Evolutionary conservation across 306 rosid species (phyloP), one percentile per base, ranked within the genome.

Genomic region (Rosa lucieae): DNA sequence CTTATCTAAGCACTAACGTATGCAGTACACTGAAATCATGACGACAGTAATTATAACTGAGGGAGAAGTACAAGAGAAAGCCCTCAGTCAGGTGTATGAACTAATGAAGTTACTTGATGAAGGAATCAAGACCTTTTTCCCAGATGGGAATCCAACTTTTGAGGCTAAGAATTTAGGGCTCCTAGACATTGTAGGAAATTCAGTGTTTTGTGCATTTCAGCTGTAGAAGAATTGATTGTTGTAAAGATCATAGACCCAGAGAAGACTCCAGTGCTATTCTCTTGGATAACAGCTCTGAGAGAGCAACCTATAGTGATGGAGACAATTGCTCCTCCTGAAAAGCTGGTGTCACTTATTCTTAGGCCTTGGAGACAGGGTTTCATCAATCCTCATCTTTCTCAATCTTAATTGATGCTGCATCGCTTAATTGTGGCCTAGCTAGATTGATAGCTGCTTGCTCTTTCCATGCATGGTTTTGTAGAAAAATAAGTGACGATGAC

Each of bases 31-130:
- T 8, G 80, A 75, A 20, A 11, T 1, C 23, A 9, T 10, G n/a
- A 1, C 46, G 10, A 12, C 12, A 18, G 67, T 79, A 2, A 0
- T 80, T 13, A 78, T 44, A 85, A 83, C 71, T 7, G 83, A 77
- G 6, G 88, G 85, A 77, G 85, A 84, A 67, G 77, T 10, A 10
- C 88, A 79, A 29, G 69, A 74, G 43, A 82, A 77, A 51, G 86
- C 80, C 1, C 11, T 74, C 21, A 49, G 61, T 5, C 68, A 80
- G 51, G 4, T 77, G 20, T 26, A 35, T 20, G 86, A 84, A 79
- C 71, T 80, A 12, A 29, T 84, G 72, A 44, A 12, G 52, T 2
- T 78, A 44, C 78, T 87, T 12, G 88, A 87, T 44, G 73, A 84
- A 61, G 90, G 82, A 68, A 79, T 87, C 68, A 87, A 74, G 80